Evolutionary conservation across 305 asterid species (phyloP).

Genomic region (Fraxinus latifolia): DNA sequence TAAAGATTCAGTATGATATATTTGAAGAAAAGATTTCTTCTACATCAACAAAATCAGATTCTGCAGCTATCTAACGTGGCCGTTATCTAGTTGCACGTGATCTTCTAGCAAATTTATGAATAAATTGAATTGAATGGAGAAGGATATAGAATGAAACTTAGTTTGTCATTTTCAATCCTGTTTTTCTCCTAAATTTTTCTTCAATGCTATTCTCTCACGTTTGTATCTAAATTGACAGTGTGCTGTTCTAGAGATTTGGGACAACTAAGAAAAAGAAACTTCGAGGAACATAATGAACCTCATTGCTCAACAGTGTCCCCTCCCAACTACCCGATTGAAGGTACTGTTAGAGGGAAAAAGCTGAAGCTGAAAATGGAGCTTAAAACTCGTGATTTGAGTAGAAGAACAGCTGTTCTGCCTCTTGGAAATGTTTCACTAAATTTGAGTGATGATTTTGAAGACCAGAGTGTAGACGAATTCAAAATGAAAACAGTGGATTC

Average conservation of each 20-base stretch:
- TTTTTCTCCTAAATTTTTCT: not conserved
- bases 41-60: conserved; percentile 19
- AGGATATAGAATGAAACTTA: not conserved
- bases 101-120: not conserved
- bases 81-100: not conserved
- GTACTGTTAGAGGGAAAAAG: conserved; percentile 18
- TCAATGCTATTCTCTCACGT: not conserved
- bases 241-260: not conserved
- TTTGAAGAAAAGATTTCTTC: conserved; percentile 26
- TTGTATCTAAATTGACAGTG: not conserved
- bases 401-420: conserved; percentile 7
- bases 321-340: conserved; percentile 18
- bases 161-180: not conserved
- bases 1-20: not conserved
- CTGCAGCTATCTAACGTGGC: conserved; percentile 1
- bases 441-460: not conserved
- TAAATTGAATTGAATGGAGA: not conserved
- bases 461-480: not conserved
- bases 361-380: conserved; percentile 19
- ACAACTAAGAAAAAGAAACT: conserved; percentile 1
- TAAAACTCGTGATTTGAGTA: not conserved
- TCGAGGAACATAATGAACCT: not conserved
- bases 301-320: conserved; percentile 11
- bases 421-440: conserved; percentile 10
- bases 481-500: conserved; percentile 10